Base-by-base conservation (phyloP, 495 filamentous ascomycete species). In the Aspergillus carlsbadensis region DNA sequence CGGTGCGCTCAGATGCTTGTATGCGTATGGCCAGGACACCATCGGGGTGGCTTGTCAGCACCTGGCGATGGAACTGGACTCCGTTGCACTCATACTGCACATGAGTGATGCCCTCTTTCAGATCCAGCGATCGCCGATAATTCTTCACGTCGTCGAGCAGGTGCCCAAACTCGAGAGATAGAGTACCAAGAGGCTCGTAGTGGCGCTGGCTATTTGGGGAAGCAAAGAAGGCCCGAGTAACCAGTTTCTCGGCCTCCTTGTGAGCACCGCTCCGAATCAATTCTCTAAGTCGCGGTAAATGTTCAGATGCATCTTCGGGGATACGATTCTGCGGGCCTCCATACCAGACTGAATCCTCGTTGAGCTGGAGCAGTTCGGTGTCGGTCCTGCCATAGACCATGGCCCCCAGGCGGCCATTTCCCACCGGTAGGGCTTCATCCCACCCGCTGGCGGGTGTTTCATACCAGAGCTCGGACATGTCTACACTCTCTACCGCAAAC, bases 261-360 rank as follows among this genome's bases (percentile, higher is more conserved):
- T 79, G 72, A 17, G 76, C 61, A 8, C 74, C 75, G 1, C 65
- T 58, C 6, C 70, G 64, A 18, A 83, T 70, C 22, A 78, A 66
- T 18, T 66, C 61, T 54, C 78, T 65, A 3, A 82, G 57, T 11
- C 48, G 62, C 24, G 69, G 68, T 14, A 77, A 65, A 41, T 71
- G 64, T 11, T 54, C 39, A 15, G 70, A 54, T 1, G 79, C 70
- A 26, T 69, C 64, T 11, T 56, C 62, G 13, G 75, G 77, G 29
- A 71, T 74, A 17, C 80, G 70, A 52, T 80, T 65, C 60, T 78
- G 73, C 20, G 68, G 69, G 13, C 68, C 71, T 34, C 80, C 80
- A 60, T 74, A 79, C 80, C 78, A 82, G 10, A 82, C 65, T 6
- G 78, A 78, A 55, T 82, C 76, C 52, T 84, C 81, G 50, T 81